Base-by-base conservation (phyloP, 257 asterid species). In the Lycium ferocissimum region DNA sequence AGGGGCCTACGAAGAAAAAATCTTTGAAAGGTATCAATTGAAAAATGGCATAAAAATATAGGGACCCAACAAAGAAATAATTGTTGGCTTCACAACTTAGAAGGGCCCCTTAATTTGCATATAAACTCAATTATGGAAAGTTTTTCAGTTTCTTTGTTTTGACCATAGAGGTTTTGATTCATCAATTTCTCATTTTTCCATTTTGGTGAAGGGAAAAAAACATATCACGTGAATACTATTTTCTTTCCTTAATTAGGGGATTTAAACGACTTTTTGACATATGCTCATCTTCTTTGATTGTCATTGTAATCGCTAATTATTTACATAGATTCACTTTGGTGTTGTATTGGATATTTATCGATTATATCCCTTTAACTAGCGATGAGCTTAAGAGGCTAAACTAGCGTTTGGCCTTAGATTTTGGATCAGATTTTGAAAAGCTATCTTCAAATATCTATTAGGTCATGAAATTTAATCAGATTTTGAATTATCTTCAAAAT, bases 201-300 rank as follows among this genome's bases (percentile, higher is more conserved):
- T 22, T 76, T 51, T 22, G 13, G 45, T 76, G 63, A 75, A 22
- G 63, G 63, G 14, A 26, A 14, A 51, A 22, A 78, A 26, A 78
- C 65, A 78, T 78, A 51, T 26, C 65, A 76, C 53, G 82, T 78
- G 82, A 78, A 53, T 78, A 78, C 65, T 78, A 78, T 78, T 62
- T 78, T 78, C 49, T 78, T 26, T 26, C 1, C 14, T 78, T 22
- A 15, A 49, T 49, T 9, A 76, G 7, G 70, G 6, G 15, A 62
- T 62, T 62, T 62, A 3, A 58, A 18, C 26, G 65, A 58, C 65
- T 58, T 17, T 54, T 17, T 58, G 63, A 18, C 65, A 58, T 15
- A 58, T 56, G n/a, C 20, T 15, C 20, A 6, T 57, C 62, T 15
- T 57, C 62, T 57, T 57, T 57, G 18, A 57, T 57, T 57, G 62